Conservation (phyloP, 1,284 basidiomycete genomes). For the Leccinum fallax region DNA sequence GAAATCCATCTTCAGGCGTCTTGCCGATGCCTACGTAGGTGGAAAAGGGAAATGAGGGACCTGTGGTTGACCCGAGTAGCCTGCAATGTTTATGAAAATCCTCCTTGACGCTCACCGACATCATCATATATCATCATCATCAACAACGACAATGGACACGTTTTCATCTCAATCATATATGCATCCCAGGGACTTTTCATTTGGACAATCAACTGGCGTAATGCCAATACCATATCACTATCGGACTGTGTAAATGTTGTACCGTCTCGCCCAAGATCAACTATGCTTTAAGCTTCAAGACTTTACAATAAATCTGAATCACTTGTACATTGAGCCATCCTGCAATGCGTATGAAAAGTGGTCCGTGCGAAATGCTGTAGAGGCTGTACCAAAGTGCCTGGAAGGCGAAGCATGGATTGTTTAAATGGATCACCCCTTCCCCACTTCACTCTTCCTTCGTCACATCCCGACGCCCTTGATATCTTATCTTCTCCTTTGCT, state of each 20-base stretch:
- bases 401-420: neutral
- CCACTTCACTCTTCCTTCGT: neutral
- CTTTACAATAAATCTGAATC: too few relatives aligned
- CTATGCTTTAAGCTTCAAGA: neutral
- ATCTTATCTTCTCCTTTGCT: constrained; percentile 18
- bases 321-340: neutral
- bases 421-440: constrained; percentile 4
- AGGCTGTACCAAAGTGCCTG: constrained; percentile 13
- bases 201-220: constrained; percentile 13
- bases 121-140: neutral
- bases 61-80: constrained; percentile 34
- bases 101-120: constrained; percentile 8
- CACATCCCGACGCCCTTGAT: neutral
- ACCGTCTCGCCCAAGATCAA: neutral
- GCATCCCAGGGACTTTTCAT: neutral
- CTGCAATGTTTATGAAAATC: constrained; percentile 27
- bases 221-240: neutral
- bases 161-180: constrained; percentile 4
- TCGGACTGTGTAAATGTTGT: constrained; percentile 4
- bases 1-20: constrained; percentile 7
- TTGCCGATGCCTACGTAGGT: constrained; percentile 29
- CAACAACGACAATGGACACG: neutral
- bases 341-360: neutral
- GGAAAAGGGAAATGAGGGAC: constrained; percentile 35
- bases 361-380: neutral